Base-by-base conservation (phyloP, 345 rosid species). In the Lepidium didymum region DNA sequence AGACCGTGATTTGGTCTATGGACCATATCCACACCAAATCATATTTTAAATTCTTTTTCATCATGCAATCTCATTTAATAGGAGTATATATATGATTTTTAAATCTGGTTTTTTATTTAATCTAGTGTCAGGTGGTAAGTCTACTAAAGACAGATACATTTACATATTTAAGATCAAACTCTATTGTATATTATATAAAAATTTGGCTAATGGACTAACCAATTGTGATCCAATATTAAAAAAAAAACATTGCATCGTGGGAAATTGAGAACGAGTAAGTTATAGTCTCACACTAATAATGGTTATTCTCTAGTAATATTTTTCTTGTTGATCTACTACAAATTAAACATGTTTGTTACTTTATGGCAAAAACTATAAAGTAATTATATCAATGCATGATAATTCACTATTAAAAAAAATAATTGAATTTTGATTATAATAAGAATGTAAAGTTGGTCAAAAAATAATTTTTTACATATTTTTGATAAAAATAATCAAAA, bases 1-100 rank as follows among this genome's bases (percentile, higher is more conserved):
- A 74, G 68, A 60, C 78, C 78, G 33, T 60, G 73, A 74, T 67
- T 67, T 67, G 68, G 73, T 74, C 69, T 74, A 67, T 44, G 36
- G 68, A 59, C 69, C 64, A 74, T 67, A 74, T 36, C 69, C 64
- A 60, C 57, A 33, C 70, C 29, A 56, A 44, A 42, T 50, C 25
- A 37, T 29, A 31, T 64, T 47, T 57, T 10, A 6, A 18, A 44
- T 18, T 53, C 6, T 9, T 51, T 16, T 55, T 2, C 31, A 27
- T 2, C 29, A 8, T 34, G 11, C 23, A 34, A 10, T 47, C 14
- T 2, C 36, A 49, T 73, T 31, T 49, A 40, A 7, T 38, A 42
- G n/a, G n/a, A n/a, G n/a, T n/a, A n/a, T n/a, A n/a, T n/a, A n/a
- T 60, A 50, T 53, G 57, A 50, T 60, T 44, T 53, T 23, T 8